Conservation (phyloP, 257 asterid species). For the Gynochthodes officinalis region DNA sequence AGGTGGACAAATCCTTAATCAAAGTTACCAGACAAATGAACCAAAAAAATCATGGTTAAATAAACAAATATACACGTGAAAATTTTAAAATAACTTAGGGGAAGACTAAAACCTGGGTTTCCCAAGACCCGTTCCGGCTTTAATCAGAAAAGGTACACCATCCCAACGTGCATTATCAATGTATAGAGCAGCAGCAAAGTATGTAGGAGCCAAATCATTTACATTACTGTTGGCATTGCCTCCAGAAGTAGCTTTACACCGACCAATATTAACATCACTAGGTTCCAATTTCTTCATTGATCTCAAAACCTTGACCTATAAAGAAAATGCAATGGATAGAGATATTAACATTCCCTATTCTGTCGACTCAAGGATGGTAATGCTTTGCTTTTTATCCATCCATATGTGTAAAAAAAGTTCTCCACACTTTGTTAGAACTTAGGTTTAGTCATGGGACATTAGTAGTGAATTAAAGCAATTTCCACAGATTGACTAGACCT, state of each 20-base stretch:
- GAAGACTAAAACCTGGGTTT: constrained; percentile 29
- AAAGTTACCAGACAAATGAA: background rate
- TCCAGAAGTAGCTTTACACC: constrained; percentile 19
- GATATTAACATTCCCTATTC: background rate
- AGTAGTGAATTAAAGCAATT: background rate
- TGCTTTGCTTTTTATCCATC: background rate
- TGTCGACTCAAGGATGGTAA: background rate
- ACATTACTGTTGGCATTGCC: constrained; percentile 14
- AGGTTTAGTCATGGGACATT: background rate
- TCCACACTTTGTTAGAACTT: background rate
- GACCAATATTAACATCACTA: constrained; percentile 40
- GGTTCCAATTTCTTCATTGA: constrained; percentile 43
- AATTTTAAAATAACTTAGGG: background rate
- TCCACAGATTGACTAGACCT: background rate
- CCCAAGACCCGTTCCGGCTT: constrained; percentile 45
- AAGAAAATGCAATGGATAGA: constrained; percentile 3
- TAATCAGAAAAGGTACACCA: constrained; percentile 48
- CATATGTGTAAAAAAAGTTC: background rate
- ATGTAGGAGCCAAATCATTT: constrained; percentile 29
- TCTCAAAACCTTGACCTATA: constrained; percentile 49
- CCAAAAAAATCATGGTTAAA: background rate
- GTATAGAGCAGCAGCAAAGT: constrained; percentile 45
- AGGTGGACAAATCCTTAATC: background rate
- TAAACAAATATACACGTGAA: background rate
- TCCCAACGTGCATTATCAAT: constrained; percentile 57